These are phyloP conservation scores for Arthrinium puccinioides DNA, from an alignment of 2,329 filamentous ascomycete species.

Conservation along the genomic window DNA sequence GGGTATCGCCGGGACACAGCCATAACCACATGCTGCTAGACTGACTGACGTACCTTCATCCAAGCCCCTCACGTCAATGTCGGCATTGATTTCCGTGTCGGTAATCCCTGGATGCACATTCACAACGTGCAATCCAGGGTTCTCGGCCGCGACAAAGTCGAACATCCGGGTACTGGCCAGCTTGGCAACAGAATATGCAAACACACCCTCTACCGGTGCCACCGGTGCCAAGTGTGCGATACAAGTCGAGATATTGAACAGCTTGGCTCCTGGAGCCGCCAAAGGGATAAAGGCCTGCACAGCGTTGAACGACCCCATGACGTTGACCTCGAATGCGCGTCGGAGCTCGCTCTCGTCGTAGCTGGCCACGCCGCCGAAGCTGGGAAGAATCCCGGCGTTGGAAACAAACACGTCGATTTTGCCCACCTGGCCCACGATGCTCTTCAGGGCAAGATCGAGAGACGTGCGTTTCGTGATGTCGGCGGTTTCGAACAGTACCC, in stretches of 20 bases:
- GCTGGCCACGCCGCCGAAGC: conserved; percentile 15
- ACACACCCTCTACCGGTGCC: no score
- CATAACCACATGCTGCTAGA: no score
- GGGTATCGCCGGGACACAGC: not conserved
- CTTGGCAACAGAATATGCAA: no score
- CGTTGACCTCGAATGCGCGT: no score
- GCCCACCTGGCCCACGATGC: conserved; percentile 11
- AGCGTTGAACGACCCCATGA: no score
- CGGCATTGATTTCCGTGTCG: conserved; percentile 25
- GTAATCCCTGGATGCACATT: conserved; percentile 33
- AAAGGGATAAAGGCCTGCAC: no score
- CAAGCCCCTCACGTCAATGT: not conserved
- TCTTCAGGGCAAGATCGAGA: not conserved
- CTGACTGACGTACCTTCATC: no score
- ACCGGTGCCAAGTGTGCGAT: no score
- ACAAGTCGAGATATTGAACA: no score
- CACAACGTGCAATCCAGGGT: conserved; percentile 28
- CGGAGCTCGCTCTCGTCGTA: conserved; percentile 17
- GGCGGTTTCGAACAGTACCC: not conserved
- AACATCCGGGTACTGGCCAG: conserved; percentile 25
- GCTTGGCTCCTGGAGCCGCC: no score
- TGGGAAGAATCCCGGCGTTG: conserved; percentile 22
- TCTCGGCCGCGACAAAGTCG: conserved; percentile 25
- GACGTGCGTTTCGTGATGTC: not conserved
- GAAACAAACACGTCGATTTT: conserved; percentile 27